A percentile compares a stretch with the other conserved stretches of the same genome.
These are phyloP conservation scores for Orychophragmus violaceus DNA, from an alignment of 345 rosid genomes.

Conservation along the genomic window DNA sequence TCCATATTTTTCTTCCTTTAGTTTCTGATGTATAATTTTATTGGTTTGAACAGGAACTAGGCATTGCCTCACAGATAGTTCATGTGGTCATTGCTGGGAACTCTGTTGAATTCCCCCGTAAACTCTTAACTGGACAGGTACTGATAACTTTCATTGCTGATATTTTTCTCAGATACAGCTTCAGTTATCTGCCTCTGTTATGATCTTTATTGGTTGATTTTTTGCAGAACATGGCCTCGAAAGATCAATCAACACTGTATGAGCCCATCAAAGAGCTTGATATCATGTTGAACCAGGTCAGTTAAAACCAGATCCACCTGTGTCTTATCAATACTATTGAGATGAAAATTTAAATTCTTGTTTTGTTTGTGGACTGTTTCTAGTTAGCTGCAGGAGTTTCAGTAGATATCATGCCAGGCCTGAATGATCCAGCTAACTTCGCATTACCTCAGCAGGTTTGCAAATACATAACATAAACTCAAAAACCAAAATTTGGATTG, in stretches of 20 bases:
- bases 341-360: background rate
- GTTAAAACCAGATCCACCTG: background rate
- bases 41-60: background rate
- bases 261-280: background rate
- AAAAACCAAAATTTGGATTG: background rate
- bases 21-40: background rate
- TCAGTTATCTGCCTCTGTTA: background rate
- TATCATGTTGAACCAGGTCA: background rate
- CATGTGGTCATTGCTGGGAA: background rate
- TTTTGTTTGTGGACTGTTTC: background rate
- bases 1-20: too few species aligned
- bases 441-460: background rate
- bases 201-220: background rate
- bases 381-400: background rate
- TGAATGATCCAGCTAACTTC: background rate
- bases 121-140: too few species aligned
- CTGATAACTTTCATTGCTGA: too few species aligned
- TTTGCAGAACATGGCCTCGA: background rate
- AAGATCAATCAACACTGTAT: background rate
- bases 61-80: background rate
- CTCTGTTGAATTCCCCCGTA: too few species aligned
- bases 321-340: background rate
- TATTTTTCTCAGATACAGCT: too few species aligned
- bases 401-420: background rate
- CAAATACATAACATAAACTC: background rate